Evolutionary conservation across 140 eudicot genomes (phyloP), one percentile per base, ranked within the genome.

Genomic region (Cichorium intybus): DNA sequence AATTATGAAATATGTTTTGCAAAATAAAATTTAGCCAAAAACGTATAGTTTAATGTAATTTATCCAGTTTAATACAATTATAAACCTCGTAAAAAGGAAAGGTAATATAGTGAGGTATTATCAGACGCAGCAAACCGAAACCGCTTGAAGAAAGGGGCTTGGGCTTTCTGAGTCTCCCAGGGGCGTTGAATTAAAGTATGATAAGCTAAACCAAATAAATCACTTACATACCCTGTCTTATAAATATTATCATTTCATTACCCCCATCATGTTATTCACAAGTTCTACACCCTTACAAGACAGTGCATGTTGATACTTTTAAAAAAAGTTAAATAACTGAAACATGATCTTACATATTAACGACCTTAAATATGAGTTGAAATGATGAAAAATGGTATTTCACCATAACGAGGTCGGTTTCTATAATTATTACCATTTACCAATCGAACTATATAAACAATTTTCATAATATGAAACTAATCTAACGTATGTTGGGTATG

Each of bases 61-160:
- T 31, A 3, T 31, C 7, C 7, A 31, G n/a, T n/a, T 31, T 31
- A 31, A 3, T 31, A 31, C 7, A 31, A 31, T 31, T 31, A 8
- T 2, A 37, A 37, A 8, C 22, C 20, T n/a, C n/a, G 4, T 46
- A 46, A 46, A 16, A 16, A 11, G 10, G 1, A 3, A 39, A 46
- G 20, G 43, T 45, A 15, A 45, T 12, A 45, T 39, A 1, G 4
- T 45, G 14, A 46, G n/a, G 3, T 2, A 17, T 15, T 43, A 43
- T 11, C 6, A 12, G 34, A 68, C 46, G 74, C 48, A 27, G 47
- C n/a, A 55, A 56, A 39, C 2, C 4, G 74, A 56, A 68, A 56
- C 57, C 66, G 74, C 56, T 66, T 22, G 62, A 22, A 53, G 39
- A 10, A 56, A 68, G 34, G 43, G 74, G 2, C 64, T 53, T 8